phyloP scores from a whole-genome alignment of 805 yeast species.

The Wickerhamomyces rabaulensis region DNA sequence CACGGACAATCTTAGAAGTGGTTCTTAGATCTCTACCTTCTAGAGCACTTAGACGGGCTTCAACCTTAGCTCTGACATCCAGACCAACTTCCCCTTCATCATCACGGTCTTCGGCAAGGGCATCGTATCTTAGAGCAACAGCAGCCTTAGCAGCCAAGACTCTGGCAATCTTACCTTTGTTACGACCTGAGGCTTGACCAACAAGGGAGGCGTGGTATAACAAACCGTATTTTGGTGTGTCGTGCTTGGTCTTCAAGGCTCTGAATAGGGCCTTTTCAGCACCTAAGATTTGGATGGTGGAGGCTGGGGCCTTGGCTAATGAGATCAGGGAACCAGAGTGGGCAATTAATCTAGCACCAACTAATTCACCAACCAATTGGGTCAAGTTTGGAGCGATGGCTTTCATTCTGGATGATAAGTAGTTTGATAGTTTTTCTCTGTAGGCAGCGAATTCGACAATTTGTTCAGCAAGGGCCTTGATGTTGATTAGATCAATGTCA shows the following conservation, averaged over 20 bases:
- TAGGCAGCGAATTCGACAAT: slow-evolving; percentile 93
- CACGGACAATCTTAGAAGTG: slow-evolving; percentile 75
- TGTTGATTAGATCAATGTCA: slow-evolving; percentile 80
- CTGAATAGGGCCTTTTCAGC: slow-evolving; percentile 99
- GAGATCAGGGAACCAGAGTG: slow-evolving; percentile 95
- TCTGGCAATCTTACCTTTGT: slow-evolving; percentile 98
- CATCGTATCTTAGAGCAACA: slow-evolving; percentile 93
- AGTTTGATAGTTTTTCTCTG: slow-evolving; percentile 93
- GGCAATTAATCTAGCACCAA: slow-evolving; percentile 96
- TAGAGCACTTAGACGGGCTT: slow-evolving; percentile 85
- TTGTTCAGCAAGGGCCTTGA: slow-evolving; percentile 88
- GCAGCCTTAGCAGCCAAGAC: slow-evolving; percentile 98
- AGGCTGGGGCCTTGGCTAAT: slow-evolving; percentile 97
- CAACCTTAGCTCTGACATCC: slow-evolving; percentile 88
- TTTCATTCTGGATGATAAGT: slow-evolving; percentile 91
- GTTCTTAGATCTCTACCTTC: slow-evolving; percentile 97
- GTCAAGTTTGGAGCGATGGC: slow-evolving; percentile 98
- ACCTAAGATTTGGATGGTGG: slow-evolving; percentile 96
- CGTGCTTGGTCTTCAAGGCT: slow-evolving; percentile 97
- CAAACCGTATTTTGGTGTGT: slow-evolving; percentile 97
- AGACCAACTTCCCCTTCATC: slow-evolving; percentile 93
- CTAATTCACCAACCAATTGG: slow-evolving; percentile 92
- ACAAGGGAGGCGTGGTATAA: slow-evolving; percentile 95
- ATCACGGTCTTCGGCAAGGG: slow-evolving; percentile 93
- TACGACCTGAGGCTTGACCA: slow-evolving; percentile 97